Conservation (phyloP, 441 rosid genomes). For the Pelargonium fulgidum region DNA sequence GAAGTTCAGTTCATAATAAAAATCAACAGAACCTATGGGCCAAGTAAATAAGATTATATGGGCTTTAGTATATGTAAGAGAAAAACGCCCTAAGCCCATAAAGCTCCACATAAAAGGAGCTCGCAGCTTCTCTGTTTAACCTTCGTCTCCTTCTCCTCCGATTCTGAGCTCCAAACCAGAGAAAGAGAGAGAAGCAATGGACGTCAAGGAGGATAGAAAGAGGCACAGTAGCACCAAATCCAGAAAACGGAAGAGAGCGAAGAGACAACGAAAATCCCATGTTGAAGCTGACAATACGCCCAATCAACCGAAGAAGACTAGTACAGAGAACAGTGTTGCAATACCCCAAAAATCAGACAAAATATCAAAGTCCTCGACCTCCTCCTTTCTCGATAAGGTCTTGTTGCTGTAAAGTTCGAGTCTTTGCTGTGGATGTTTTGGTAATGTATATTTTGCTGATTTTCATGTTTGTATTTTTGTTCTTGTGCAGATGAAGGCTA, state of each 20-base stretch:
- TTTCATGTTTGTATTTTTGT: slow-evolving; percentile 1
- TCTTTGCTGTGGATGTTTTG: slow-evolving; percentile 1
- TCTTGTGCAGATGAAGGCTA: slow-evolving; percentile 61
- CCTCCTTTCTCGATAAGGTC: slow-evolving; percentile 66
- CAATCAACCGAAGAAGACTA: slow-evolving; percentile 14
- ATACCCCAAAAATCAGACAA: slow-evolving; percentile 26
- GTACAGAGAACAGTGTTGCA: slow-evolving; percentile 20
- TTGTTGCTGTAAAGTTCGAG: background rate
- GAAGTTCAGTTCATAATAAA: no score
- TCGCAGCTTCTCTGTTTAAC: background rate
- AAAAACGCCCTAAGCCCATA: background rate
- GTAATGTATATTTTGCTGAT: background rate
- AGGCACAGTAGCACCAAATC: slow-evolving; percentile 9
- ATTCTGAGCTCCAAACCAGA: background rate
- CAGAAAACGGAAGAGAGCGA: slow-evolving; percentile 47
- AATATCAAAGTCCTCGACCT: slow-evolving; percentile 15
- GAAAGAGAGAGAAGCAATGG: background rate
- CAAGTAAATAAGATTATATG: no score
- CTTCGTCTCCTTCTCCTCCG: background rate
- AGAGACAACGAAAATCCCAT: slow-evolving; percentile 23
- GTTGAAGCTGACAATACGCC: slow-evolving; percentile 15
- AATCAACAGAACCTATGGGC: no score
- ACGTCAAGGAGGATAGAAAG: background rate
- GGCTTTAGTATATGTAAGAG: no score
- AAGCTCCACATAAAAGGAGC: background rate